phyloP scores from a whole-genome alignment of 768 basidiomycete species.

The Dacryopinax primogenitus region DNA sequence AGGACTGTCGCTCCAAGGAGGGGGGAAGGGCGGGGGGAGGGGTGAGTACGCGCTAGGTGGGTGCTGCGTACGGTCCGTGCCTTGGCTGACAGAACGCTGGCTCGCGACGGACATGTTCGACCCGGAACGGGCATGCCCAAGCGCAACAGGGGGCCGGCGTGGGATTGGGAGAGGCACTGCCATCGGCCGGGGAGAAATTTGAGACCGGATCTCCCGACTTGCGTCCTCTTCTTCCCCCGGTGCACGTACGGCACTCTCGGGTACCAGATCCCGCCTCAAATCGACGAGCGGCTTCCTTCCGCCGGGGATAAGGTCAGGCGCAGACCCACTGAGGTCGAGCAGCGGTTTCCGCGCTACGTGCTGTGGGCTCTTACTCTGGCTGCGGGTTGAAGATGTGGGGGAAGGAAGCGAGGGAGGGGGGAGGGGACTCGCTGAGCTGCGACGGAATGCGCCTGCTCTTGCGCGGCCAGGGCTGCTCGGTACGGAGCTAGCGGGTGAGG shows the following conservation, averaged over 20 bases:
- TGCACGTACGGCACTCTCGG: background rate
- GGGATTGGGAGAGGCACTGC: background rate
- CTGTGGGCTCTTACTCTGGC: too few species aligned
- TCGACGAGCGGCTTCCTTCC: background rate
- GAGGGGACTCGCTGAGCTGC: background rate
- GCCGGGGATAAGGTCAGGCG: background rate
- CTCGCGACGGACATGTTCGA: slow-evolving; percentile 1
- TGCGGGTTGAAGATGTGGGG: background rate
- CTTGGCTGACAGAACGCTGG: background rate
- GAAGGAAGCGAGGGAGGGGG: background rate
- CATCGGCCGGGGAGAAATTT: background rate
- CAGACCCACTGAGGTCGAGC: background rate
- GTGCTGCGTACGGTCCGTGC: background rate
- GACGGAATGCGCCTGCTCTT: background rate
- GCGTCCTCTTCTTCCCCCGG: background rate
- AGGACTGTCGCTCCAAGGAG: background rate
- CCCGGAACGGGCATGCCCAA: background rate
- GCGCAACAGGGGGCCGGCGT: background rate
- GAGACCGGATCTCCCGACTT: background rate
- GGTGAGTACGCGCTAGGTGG: slow-evolving; percentile 6
- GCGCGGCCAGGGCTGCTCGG: background rate
- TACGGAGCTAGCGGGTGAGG: background rate
- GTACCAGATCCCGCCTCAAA: background rate
- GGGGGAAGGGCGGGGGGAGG: slow-evolving; percentile 7
- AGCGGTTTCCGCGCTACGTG: background rate